Conservation (phyloP, 2,329 filamentous ascomycete species). For the Ophiostoma tasmaniense region DNA sequence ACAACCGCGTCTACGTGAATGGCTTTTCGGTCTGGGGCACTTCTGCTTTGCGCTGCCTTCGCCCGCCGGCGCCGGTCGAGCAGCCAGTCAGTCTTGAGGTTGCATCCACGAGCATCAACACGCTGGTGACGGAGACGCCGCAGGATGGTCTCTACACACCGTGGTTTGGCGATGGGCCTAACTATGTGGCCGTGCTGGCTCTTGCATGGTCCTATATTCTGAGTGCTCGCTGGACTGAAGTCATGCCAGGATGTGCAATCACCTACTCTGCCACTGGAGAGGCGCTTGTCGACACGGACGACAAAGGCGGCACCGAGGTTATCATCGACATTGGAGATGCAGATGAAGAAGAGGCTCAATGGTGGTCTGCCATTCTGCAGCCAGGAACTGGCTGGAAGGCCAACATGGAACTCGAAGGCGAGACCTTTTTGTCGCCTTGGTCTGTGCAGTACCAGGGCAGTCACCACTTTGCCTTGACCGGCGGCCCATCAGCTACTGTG, state of each 20-base stretch:
- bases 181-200: constrained; percentile 13
- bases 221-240: constrained; percentile 14
- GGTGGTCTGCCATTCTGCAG: constrained; percentile 17
- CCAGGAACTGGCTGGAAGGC: constrained; percentile 19
- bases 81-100: constrained; percentile 14
- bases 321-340: constrained; percentile 16
- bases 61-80: constrained; percentile 10
- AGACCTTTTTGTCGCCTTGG: constrained; percentile 21
- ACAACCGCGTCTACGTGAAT: constrained; percentile 10
- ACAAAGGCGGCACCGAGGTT: background rate
- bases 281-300: background rate
- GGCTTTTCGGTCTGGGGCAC: constrained; percentile 11
- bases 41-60: background rate
- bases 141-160: constrained; percentile 3
- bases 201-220: constrained; percentile 17
- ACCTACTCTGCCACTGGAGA: background rate
- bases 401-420: constrained; percentile 12
- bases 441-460: constrained; percentile 15
- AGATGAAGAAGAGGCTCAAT: constrained; percentile 13
- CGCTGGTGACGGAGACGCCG: constrained; percentile 1
- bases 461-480: constrained; percentile 6
- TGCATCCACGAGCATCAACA: constrained; percentile 6
- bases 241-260: constrained; percentile 12
- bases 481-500: background rate
- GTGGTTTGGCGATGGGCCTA: constrained; percentile 10